phyloP scores from a whole-genome alignment of 2,329 filamentous ascomycete genomes.

The Stromatinia cepivora region DNA sequence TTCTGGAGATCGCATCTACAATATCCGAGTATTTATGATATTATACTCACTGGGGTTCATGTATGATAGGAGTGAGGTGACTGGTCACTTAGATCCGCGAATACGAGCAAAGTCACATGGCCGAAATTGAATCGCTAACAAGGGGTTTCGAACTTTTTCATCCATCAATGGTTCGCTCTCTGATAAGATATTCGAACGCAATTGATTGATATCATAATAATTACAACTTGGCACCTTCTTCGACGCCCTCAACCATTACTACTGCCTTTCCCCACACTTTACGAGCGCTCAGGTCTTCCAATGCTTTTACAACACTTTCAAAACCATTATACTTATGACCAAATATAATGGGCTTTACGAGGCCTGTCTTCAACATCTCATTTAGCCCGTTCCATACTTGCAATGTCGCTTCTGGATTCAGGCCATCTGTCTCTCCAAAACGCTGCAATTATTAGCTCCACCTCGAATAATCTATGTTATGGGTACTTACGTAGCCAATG shows the following conservation, averaged over 20 bases:
- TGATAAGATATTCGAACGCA: background rate
- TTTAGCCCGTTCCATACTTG: constrained; percentile 54
- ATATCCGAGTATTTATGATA: constrained; percentile 31
- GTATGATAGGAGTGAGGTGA: constrained; percentile 27
- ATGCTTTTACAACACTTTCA: constrained; percentile 49
- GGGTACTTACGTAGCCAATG: constrained; percentile 52
- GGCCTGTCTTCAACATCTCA: constrained; percentile 48
- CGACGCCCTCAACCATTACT: constrained; percentile 44
- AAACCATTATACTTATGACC: constrained; percentile 51
- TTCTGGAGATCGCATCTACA: constrained; percentile 30
- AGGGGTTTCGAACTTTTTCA: background rate
- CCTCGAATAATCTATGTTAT: background rate
- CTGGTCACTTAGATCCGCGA: background rate
- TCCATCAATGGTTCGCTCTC: background rate
- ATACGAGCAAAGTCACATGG: constrained; percentile 20
- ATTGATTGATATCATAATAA: background rate
- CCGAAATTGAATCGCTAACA: background rate
- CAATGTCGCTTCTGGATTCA: constrained; percentile 49
- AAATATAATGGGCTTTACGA: constrained; percentile 54
- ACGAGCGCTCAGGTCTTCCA: constrained; percentile 51
- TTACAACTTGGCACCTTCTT: background rate
- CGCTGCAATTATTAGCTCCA: constrained; percentile 42
- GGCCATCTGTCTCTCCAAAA: constrained; percentile 57
- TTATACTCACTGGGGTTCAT: constrained; percentile 27
- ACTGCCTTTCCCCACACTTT: constrained; percentile 59